These are phyloP conservation scores for Ceratobasidium sp. DNA, from an alignment of 1,284 basidiomycete genomes.

Conservation along the genomic window DNA sequence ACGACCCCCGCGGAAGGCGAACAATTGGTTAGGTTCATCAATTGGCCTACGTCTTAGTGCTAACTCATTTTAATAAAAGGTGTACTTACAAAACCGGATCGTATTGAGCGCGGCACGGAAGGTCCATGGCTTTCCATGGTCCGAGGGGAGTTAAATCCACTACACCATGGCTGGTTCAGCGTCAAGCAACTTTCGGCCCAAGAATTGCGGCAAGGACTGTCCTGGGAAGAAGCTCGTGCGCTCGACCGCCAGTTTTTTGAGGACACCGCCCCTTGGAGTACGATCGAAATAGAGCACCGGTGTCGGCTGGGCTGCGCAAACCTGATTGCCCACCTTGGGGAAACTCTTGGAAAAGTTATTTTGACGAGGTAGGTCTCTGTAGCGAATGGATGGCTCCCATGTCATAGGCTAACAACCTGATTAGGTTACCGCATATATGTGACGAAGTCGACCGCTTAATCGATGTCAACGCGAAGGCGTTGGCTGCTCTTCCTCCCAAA, in stretches of 20 bases:
- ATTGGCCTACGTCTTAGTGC: not conserved
- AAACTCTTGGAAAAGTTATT: slow-evolving; percentile 42
- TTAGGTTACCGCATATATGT: slow-evolving; percentile 41
- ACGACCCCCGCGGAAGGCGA: slow-evolving; percentile 71
- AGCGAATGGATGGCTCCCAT: not conserved
- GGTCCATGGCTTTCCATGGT: slow-evolving; percentile 71
- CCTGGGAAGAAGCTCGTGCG: slow-evolving; percentile 70
- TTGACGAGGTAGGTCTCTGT: slow-evolving; percentile 8
- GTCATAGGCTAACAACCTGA: not conserved
- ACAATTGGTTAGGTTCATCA: slow-evolving; percentile 70
- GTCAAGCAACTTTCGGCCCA: slow-evolving; percentile 76
- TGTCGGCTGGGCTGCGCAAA: slow-evolving; percentile 27
- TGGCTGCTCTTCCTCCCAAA: slow-evolving; percentile 12
- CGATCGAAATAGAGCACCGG: slow-evolving; percentile 27
- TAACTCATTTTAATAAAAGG: slow-evolving; percentile 59
- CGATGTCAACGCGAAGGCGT: slow-evolving; percentile 14
- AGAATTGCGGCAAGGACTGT: slow-evolving; percentile 67
- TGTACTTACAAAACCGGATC: slow-evolving; percentile 85
- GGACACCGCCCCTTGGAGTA: slow-evolving; percentile 66
- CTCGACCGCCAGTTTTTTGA: slow-evolving; percentile 79
- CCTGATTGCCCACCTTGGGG: slow-evolving; percentile 28
- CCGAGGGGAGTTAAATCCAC: slow-evolving; percentile 66
- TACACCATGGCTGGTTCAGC: slow-evolving; percentile 76
- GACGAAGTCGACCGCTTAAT: slow-evolving; percentile 40
- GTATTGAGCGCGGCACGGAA: slow-evolving; percentile 74